These are phyloP conservation scores for Coniochaeta sp. DNA, from an alignment of 2,329 filamentous ascomycete species.

Conservation along the genomic window DNA sequence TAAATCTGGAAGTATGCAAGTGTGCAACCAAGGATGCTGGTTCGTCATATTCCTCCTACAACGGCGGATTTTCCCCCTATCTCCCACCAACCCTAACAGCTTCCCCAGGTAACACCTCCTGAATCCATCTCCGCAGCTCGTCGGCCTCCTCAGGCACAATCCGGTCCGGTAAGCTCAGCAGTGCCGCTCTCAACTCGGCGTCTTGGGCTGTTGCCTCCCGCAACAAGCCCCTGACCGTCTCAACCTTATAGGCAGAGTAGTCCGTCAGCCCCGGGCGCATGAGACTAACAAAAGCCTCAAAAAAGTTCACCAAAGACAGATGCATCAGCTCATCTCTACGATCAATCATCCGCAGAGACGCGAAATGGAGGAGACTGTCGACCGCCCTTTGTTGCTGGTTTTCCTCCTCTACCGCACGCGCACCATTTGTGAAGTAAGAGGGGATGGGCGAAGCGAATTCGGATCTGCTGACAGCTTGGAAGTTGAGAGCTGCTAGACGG, in stretches of 20 bases:
- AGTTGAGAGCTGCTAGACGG: constrained; percentile 38
- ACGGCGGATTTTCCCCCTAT: not conserved
- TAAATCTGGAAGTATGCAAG: not conserved
- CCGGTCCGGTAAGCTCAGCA: constrained; percentile 36
- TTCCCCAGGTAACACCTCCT: constrained; percentile 25
- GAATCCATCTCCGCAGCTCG: constrained; percentile 35
- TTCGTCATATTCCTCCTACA: not conserved
- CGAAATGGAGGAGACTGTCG: constrained; percentile 41
- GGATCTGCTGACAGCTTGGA: constrained; percentile 28
- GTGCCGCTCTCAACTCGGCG: constrained; percentile 24
- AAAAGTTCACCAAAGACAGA: constrained; percentile 43
- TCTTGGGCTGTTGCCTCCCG: constrained; percentile 31
- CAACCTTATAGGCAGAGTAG: constrained; percentile 22
- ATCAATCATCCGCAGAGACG: constrained; percentile 43
- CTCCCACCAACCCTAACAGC: constrained; percentile 13
- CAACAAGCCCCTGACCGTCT: constrained; percentile 29
- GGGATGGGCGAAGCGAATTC: constrained; percentile 18
- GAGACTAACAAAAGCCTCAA: constrained; percentile 40
- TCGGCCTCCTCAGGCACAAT: constrained; percentile 45
- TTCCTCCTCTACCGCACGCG: not conserved
- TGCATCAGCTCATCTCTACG: constrained; percentile 41
- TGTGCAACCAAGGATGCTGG: not conserved
- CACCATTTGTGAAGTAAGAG: constrained; percentile 9
- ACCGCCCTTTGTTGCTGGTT: constrained; percentile 4
- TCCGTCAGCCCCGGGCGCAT: constrained; percentile 31